Evolutionary conservation across 805 yeast genomes (phyloP).

Genomic region (Torulaspora maleeae): DNA sequence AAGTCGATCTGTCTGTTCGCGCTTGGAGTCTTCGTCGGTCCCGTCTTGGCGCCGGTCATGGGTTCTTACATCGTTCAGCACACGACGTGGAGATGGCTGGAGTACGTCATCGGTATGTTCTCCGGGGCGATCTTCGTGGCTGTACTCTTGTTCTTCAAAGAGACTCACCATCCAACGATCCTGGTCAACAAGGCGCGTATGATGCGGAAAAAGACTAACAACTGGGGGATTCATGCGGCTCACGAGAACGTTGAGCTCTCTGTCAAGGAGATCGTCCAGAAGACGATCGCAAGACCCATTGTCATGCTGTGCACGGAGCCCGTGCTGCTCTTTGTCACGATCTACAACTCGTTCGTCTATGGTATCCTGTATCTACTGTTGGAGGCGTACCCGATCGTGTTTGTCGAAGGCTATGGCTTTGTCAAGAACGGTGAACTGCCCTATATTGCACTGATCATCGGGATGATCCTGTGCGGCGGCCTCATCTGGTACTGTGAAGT

Average conservation of each 20-base stretch:
- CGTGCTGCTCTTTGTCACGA: slow-evolving; percentile 58
- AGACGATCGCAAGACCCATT: slow-evolving; percentile 64
- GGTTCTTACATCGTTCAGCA: slow-evolving; percentile 64
- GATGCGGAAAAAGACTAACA: slow-evolving; percentile 64
- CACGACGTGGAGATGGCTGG: slow-evolving; percentile 83
- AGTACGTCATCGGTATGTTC: slow-evolving; percentile 64
- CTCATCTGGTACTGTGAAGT: slow-evolving; percentile 52
- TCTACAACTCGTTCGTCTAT: slow-evolving; percentile 74
- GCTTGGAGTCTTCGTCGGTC: slow-evolving; percentile 72
- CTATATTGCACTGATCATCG: slow-evolving; percentile 69
- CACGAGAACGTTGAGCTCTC: slow-evolving; percentile 60
- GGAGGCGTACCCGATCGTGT: slow-evolving; percentile 72
- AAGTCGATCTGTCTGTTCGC: slow-evolving; percentile 67
- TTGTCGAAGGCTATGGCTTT: slow-evolving; percentile 58
- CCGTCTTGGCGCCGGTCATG: slow-evolving; percentile 75
- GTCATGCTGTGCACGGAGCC: slow-evolving; percentile 67
- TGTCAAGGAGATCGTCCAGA: slow-evolving; percentile 54
- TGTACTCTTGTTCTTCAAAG: slow-evolving; percentile 45
- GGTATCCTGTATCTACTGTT: slow-evolving; percentile 72
- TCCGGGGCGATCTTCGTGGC: slow-evolving; percentile 39
- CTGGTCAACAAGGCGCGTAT: slow-evolving; percentile 57
- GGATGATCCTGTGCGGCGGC: slow-evolving; percentile 55
- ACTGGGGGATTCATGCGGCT: slow-evolving; percentile 78
- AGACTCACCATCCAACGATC: slow-evolving; percentile 69
- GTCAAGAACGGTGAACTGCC: slow-evolving; percentile 56